phyloP scores from a whole-genome alignment of 1,284 basidiomycete genomes.

The Ceratobasidium sp. region DNA sequence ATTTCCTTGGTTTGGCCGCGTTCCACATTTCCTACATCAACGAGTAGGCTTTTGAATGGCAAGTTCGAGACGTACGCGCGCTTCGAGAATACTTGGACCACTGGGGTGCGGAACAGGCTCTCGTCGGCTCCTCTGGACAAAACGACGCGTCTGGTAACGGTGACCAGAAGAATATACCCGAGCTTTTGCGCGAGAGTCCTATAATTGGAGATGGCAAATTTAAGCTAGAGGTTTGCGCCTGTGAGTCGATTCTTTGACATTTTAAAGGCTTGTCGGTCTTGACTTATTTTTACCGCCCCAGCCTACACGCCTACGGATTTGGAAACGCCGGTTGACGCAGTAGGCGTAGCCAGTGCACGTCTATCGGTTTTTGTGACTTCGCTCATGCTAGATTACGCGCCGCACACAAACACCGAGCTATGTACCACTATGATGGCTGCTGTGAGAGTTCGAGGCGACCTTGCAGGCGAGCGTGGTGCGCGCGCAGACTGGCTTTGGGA shows the following conservation, averaged over 20 bases:
- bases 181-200: conserved; percentile 73
- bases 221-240: conserved; percentile 62
- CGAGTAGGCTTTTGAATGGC: conserved; percentile 46
- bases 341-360: conserved; percentile 5
- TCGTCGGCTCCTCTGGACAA: conserved; percentile 10
- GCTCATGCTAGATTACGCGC: conserved; percentile 69
- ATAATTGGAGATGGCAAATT: conserved; percentile 77
- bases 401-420: conserved; percentile 69
- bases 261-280: background rate
- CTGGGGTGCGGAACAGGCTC: conserved; percentile 37
- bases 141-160: conserved; percentile 38
- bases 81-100: conserved; percentile 43
- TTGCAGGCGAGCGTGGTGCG: conserved; percentile 71
- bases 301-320: conserved; percentile 41
- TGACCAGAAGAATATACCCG: conserved; percentile 61
- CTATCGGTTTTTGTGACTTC: conserved; percentile 77
- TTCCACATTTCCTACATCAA: background rate
- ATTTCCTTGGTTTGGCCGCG: background rate
- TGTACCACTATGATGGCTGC: conserved; percentile 78
- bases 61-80: conserved; percentile 43
- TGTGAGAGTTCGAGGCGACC: conserved; percentile 74
- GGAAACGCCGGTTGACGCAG: background rate
- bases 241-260: conserved; percentile 50
- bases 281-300: background rate
- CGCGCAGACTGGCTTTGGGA: conserved; percentile 81